Evolutionary conservation across 768 basidiomycete genomes (phyloP), one percentile per base, ranked within the genome.

Genomic region (Leccinum rimulosum): DNA sequence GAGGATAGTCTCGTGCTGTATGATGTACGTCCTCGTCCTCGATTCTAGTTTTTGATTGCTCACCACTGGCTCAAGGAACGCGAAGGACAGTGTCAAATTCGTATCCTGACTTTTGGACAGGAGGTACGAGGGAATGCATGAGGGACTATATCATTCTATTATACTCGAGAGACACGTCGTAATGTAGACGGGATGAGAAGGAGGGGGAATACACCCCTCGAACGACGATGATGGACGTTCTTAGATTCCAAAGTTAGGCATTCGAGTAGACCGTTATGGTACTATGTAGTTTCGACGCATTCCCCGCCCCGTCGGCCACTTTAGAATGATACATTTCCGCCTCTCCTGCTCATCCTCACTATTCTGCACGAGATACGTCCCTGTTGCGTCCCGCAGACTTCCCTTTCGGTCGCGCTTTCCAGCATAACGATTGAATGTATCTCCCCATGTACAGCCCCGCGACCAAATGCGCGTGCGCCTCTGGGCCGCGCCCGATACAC

Each of bases 361-460:
- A 11, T 28, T 82, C 82, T 0, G 75, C 80, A 45, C 80, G 74
- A 9, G 73, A 67, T 10, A 85, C 77, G 54, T 77, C 74, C 88
- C 88, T 68, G 63, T 15, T 55, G 64, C 0, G 60, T 59, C 8
- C 81, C 81, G 7, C 60, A 66, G 17, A 80, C 76, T 54, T 83
- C 78, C 61, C 75, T 79, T 66, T 90, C 89, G 17, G 64, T 52
- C 7, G 77, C 73, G 35, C 69, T 75, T 28, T 81, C 79, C 8
- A 84, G 59, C 4, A 33, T 33, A 33, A 4, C 31, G 84, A 74
- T 55, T 85, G 79, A 31, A 92, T 78, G 65, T 89, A 91, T 52
- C 87, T 76, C 3, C 89, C 91, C 0, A 89, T 91, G 64, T 92
- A 90, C 54, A 92, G 64, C 0, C 89, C 89, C 3, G 86, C 87